Conservation (phyloP, 2,329 filamentous ascomycete genomes). For the Phialophora expanda region DNA sequence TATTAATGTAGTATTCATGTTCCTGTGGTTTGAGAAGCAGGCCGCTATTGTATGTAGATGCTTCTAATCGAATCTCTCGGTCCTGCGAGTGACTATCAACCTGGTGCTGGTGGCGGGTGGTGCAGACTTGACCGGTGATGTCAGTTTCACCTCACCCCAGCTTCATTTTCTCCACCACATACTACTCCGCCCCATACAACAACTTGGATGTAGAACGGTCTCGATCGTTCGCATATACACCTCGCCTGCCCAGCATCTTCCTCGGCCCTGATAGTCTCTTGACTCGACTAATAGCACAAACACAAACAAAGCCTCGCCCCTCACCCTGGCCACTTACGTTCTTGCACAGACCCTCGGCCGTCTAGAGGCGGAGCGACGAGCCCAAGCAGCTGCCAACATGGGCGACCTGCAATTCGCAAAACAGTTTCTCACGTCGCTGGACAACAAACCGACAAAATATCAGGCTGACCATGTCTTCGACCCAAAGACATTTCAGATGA, state of each 20-base stretch:
- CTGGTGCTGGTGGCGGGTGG: background rate
- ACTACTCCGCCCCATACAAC: background rate
- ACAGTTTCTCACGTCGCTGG: constrained; percentile 78
- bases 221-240: background rate
- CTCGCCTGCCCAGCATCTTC: background rate
- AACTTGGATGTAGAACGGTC: background rate
- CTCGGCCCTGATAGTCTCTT: background rate
- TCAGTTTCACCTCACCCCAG: constrained; percentile 14
- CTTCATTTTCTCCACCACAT: background rate
- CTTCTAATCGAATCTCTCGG: background rate
- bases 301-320: background rate
- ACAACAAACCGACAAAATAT: constrained; percentile 78
- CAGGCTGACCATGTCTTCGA: constrained; percentile 91
- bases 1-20: constrained; percentile 10
- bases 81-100: background rate
- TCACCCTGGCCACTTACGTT: constrained; percentile 40
- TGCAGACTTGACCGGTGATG: constrained; percentile 17
- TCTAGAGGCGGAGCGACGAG: constrained; percentile 51
- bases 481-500: constrained; percentile 74
- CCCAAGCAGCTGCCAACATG: constrained; percentile 60
- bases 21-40: background rate
- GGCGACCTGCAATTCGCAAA: constrained; percentile 85
- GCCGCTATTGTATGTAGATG: background rate
- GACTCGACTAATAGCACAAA: background rate
- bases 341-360: constrained; percentile 52